Base-by-base conservation (phyloP, 2,329 filamentous ascomycete species). In the Penicillium sp. region DNA sequence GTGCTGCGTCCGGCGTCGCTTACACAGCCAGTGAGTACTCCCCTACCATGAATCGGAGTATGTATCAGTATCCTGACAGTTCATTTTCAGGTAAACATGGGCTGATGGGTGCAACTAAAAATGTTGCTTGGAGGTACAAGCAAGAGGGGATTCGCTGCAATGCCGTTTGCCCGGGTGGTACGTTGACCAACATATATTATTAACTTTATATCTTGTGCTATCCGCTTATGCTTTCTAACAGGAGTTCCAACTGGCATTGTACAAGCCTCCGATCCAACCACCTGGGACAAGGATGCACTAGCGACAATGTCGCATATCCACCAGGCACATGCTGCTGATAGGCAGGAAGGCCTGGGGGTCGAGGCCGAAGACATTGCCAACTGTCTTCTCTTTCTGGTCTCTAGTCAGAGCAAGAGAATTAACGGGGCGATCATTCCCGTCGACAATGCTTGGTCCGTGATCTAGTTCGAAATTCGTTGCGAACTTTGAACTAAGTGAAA, bases 71-170 rank as follows among this genome's bases (percentile, higher is more conserved):
- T 33, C 26, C 2, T 44, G 42, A 44, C 21, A 24, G 10, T 22
- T 6, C 24, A 24, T 10, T 10, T 28, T 29, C 17, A 42, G 38
- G 38, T 17, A 41, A 42, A 21, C 45, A 48, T 29, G 45, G 29
- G 6, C 19, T 48, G 17, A 61, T 74, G 10, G 73, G 73, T 7
- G 70, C 72, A 9, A 76, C 73, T 1, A 75, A 73, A 54, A 74
- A 74, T 48, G 70, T 74, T 0, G 73, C 73, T 15, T 76, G 70
- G 67, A 62, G 71, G 6, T 75, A 74, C 52, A 66, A 66, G 21
- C 65, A 71, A 33, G 69, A 75, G 28, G 67, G 68, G 7, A 74
- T 77, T 43, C 63, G 73, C 7, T 74, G 72, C 55, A 76, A 75
- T 54, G 72, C 69, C 19, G 63, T 76, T 4, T 64, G 73, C 4